Evolutionary conservation across 345 rosid species (phyloP).

Genomic region (Euphorbia peplus): DNA sequence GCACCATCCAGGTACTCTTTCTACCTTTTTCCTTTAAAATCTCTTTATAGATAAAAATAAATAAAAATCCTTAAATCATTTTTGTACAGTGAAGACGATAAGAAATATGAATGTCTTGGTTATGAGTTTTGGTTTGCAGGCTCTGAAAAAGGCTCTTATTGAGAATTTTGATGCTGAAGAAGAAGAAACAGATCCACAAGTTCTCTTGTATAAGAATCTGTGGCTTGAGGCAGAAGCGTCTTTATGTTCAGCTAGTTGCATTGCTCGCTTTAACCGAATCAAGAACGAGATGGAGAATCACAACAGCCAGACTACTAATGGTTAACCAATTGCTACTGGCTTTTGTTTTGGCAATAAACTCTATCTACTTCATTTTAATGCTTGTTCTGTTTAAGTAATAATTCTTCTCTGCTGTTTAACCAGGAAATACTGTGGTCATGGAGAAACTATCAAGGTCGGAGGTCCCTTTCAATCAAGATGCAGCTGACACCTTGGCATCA

Average conservation of each 20-base stretch:
- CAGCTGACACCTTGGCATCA: background rate
- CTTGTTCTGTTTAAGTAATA: background rate
- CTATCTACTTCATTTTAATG: background rate
- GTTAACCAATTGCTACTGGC: constrained; percentile 20
- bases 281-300: constrained; percentile 49
- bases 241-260: constrained; percentile 60
- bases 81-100: background rate
- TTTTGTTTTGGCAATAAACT: constrained; percentile 5
- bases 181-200: constrained; percentile 51
- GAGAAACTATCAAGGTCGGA: constrained; percentile 20
- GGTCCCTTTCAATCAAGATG: background rate
- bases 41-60: background rate
- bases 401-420: constrained; percentile 17
- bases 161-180: constrained; percentile 57
- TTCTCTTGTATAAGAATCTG: constrained; percentile 74
- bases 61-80: background rate
- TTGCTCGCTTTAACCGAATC: constrained; percentile 63
- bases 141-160: constrained; percentile 62
- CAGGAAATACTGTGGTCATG: constrained; percentile 14
- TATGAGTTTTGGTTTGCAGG: constrained; percentile 43
- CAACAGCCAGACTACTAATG: constrained; percentile 30
- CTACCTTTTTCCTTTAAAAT: constrained; percentile 12
- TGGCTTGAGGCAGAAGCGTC: constrained; percentile 97
- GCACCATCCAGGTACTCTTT: constrained; percentile 59
- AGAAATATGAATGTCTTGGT: constrained; percentile 8